These are phyloP conservation scores for Candida neerlandica DNA, from an alignment of 1,139 yeast species.

Conservation along the genomic window DNA sequence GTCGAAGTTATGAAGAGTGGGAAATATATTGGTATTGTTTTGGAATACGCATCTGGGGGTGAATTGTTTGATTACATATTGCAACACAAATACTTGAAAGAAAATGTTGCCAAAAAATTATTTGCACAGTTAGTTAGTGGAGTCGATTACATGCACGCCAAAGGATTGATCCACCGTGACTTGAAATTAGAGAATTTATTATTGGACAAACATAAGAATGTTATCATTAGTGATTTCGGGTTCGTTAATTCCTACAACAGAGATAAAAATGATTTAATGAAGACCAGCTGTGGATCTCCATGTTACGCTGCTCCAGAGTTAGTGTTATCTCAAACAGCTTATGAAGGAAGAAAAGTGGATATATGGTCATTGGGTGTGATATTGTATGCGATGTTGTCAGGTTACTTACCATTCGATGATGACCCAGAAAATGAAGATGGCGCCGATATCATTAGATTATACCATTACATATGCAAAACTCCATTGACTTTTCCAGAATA, in stretches of 20 bases:
- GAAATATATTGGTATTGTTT: conserved; percentile 91
- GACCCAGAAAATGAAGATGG: conserved; percentile 98
- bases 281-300: conserved; percentile 96
- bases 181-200: conserved; percentile 72
- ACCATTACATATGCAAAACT: conserved; percentile 88
- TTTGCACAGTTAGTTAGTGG: conserved; percentile 95
- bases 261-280: conserved; percentile 76
- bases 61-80: conserved; percentile 92
- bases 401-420: conserved; percentile 96
- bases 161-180: conserved; percentile 82
- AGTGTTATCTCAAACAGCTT: conserved; percentile 83
- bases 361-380: conserved; percentile 98
- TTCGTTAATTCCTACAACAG: conserved; percentile 86
- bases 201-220: conserved; percentile 77
- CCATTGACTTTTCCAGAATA: conserved; percentile 96
- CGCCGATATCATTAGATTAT: conserved; percentile 85
- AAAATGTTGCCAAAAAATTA: conserved; percentile 77
- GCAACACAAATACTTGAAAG: conserved; percentile 84
- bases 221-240: conserved; percentile 81
- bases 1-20: conserved; percentile 95
- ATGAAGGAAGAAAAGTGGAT: conserved; percentile 93
- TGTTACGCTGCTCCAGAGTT: conserved; percentile 98
- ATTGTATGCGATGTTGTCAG: conserved; percentile 94
- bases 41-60: conserved; percentile 97
- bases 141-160: conserved; percentile 85